phyloP scores from a whole-genome alignment of 345 rosid genomes.

The Melaleuca alternifolia region DNA sequence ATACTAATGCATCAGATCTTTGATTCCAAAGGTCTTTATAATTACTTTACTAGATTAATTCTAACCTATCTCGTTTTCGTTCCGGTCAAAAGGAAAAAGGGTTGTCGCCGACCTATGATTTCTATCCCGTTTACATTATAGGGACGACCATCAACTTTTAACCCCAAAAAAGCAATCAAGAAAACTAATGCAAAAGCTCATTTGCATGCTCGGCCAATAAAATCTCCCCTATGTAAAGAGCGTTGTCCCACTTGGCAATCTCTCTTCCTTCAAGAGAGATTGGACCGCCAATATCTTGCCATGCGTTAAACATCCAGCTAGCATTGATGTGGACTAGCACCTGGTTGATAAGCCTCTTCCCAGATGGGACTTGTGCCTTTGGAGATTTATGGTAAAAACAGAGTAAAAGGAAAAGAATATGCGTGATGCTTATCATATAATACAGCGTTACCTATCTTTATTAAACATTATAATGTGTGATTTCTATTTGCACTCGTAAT shows the following conservation, averaged over 20 bases:
- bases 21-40: background rate
- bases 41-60: background rate
- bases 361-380: background rate
- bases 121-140: background rate
- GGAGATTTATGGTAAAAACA: background rate
- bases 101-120: background rate
- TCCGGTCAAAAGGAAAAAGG: background rate
- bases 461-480: background rate
- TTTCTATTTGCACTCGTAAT: background rate
- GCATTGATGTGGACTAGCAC: background rate
- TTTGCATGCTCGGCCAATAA: background rate
- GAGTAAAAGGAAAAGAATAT: no score
- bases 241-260: background rate
- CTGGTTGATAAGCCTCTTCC: background rate
- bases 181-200: background rate
- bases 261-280: background rate
- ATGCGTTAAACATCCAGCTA: background rate
- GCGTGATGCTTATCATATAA: background rate
- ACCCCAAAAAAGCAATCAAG: background rate
- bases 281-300: background rate
- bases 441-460: background rate
- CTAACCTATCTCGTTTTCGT: background rate
- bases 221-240: background rate
- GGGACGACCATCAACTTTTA: background rate
- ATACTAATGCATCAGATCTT: background rate